Evolutionary conservation across 441 rosid species (phyloP), one percentile per base, ranked within the genome.

Genomic region (Flueggea neowawraea): DNA sequence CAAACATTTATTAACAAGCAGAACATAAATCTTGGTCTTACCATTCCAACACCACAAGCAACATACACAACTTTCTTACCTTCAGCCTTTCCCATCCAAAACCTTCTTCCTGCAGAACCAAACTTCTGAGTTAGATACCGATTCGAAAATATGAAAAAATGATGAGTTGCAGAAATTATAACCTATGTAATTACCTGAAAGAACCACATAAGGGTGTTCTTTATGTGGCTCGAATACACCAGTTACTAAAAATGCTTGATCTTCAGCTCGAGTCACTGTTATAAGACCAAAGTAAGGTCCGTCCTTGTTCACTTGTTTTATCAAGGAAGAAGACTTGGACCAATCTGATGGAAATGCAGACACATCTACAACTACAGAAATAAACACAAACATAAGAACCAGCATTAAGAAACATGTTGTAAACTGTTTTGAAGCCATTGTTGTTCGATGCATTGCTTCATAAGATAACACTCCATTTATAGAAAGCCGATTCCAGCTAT

Each of bases 11-110:
- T 0, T 14, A 3, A 13, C 58, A 10, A 1, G 3, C 28, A 43
- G 12, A 43, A 43, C 12, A 6, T 11, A 43, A 43, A 2, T 0
- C 45, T 11, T 6, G 3, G 3, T 6, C 50, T 22, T 43, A 78
- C 82, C 81, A 83, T 32, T 70, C 83, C 82, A 60, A 43, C 4
- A 22, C 88, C 83, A 60, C 85, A 80, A 66, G 75, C 64, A 16
- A 76, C 82, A 54, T 66, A 74, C 65, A 80, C 62, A 17, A 64
- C 83, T 45, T 72, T 76, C 78, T 66, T 74, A 8, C 63, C 77
- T 1, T 71, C 61, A 39, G 76, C 53, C 17, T 32, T 72, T 36
- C 83, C 82, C 1, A 78, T 50, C 31, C 67, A 55, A 54, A 70
- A 79, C 55, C 79, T 71, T 65, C 80, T 59, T 9, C 82, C 84